Conservation (phyloP, 768 basidiomycete species). For the Harrya chromipes region DNA sequence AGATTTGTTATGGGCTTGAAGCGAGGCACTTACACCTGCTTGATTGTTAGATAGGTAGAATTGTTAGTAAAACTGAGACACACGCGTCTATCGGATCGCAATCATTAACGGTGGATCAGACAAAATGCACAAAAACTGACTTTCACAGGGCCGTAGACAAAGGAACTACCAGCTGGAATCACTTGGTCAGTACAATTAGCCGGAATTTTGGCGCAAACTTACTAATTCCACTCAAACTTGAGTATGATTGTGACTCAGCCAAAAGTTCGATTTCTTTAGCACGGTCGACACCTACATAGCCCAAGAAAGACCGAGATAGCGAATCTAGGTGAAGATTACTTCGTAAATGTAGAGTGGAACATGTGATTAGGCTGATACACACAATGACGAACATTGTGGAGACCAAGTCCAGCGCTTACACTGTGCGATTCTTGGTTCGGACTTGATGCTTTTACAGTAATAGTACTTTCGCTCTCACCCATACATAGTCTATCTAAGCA, state of each 20-base stretch:
- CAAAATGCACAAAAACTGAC: background rate
- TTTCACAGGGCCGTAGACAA: background rate
- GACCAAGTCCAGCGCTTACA: background rate
- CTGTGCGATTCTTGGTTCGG: background rate
- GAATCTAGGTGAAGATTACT: background rate
- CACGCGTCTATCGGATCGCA: background rate
- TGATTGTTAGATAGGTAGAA: too few relatives aligned
- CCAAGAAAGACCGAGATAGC: background rate
- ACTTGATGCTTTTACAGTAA: too few relatives aligned
- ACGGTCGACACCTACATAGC: background rate
- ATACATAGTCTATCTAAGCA: conserved; percentile 1
- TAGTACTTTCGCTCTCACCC: background rate
- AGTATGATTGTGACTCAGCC: background rate
- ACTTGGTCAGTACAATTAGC: background rate
- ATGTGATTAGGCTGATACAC: too few relatives aligned
- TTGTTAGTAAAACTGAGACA: background rate
- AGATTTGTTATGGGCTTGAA: background rate
- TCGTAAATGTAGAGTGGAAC: background rate
- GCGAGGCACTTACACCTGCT: background rate
- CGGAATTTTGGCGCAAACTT: background rate
- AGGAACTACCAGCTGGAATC: background rate
- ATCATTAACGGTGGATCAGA: background rate
- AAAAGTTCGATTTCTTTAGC: too few relatives aligned
- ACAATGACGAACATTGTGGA: background rate
- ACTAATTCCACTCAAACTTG: background rate